Evolutionary conservation across 345 rosid genomes (phyloP).

Genomic region (Murraya koenigii): DNA sequence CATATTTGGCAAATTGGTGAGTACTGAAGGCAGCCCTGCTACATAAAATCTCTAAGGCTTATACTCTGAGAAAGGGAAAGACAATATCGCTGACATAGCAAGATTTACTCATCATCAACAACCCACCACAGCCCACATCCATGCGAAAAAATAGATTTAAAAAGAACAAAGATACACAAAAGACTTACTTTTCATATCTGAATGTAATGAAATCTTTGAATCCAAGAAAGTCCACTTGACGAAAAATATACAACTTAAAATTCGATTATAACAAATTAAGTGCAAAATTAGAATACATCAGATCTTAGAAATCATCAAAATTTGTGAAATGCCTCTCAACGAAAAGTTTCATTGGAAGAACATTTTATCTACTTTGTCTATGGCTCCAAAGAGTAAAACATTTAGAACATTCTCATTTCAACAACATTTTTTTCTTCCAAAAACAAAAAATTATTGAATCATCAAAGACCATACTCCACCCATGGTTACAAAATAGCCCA

Average conservation of each 20-base stretch:
- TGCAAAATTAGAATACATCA: not conserved
- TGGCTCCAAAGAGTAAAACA: not conserved
- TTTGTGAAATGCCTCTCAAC: not conserved
- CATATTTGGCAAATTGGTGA: too few species aligned
- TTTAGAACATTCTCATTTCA: not conserved
- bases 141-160: not conserved
- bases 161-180: not conserved
- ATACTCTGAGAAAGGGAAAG: not conserved
- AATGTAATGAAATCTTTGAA: not conserved
- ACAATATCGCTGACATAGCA: not conserved
- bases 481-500: slow-evolving; percentile 5
- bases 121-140: not conserved
- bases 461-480: not conserved
- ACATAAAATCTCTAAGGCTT: not conserved
- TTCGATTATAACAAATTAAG: not conserved
- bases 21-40: not conserved
- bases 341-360: too few species aligned
- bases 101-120: not conserved
- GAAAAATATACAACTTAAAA: not conserved
- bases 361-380: not conserved
- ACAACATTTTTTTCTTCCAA: not conserved
- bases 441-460: not conserved
- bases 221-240: not conserved
- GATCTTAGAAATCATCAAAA: not conserved
- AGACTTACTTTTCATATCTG: not conserved